Evolutionary conservation across 2,329 filamentous ascomycete species (phyloP).

Genomic region (Verticillium albo-atrum): DNA sequence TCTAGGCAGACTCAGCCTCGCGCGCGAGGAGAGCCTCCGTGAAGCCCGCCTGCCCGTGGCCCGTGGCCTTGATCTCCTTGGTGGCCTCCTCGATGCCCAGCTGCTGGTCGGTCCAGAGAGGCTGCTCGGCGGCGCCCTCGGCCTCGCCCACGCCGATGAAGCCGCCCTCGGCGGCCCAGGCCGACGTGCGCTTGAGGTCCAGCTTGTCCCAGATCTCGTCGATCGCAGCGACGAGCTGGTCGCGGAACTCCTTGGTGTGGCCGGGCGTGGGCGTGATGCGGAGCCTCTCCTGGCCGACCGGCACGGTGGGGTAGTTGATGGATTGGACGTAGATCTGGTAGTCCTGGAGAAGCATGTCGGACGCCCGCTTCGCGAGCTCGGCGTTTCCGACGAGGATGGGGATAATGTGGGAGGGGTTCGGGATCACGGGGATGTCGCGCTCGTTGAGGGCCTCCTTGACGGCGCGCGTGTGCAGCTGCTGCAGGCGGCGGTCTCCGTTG

Average conservation of each 20-base stretch:
- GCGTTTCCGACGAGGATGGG: conserved; percentile 92
- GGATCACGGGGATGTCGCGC: conserved; percentile 90
- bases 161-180: conserved; percentile 87
- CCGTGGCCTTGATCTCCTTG: conserved; percentile 52
- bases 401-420: conserved; percentile 95
- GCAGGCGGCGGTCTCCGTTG: conserved; percentile 80
- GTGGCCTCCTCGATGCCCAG: conserved; percentile 68
- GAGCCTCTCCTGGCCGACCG: conserved; percentile 94
- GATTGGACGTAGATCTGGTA: conserved; percentile 96
- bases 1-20: conserved; percentile 35
- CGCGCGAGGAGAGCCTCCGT: conserved; percentile 57
- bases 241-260: conserved; percentile 78
- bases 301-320: conserved; percentile 98
- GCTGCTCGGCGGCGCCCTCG: conserved; percentile 52
- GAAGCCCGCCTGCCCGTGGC: conserved; percentile 33
- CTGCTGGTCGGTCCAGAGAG: conserved; percentile 92
- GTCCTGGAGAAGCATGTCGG: conserved; percentile 84
- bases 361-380: conserved; percentile 85
- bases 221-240: conserved; percentile 78
- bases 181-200: conserved; percentile 84
- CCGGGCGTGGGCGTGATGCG: conserved; percentile 95
- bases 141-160: conserved; percentile 90
- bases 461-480: conserved; percentile 93
- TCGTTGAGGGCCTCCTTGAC: conserved; percentile 80
- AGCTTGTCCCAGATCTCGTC: conserved; percentile 87